Conservation (phyloP, 2,329 filamentous ascomycete species). For the Alternaria atra region DNA sequence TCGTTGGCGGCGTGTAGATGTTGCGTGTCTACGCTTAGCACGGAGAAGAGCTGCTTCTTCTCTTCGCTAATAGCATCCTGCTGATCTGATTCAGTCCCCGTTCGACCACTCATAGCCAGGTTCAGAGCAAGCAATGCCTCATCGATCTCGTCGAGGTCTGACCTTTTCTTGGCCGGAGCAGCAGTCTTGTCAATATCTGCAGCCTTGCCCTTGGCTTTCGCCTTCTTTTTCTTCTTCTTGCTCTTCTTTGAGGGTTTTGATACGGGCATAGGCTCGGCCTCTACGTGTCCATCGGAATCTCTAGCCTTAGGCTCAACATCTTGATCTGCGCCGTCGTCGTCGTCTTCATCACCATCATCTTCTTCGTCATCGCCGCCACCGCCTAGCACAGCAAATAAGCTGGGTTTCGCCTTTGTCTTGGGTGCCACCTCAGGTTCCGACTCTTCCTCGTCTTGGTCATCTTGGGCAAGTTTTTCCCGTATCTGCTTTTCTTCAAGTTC, state of each 20-base stretch:
- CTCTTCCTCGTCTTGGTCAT: conserved; percentile 46
- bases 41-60: conserved; percentile 59
- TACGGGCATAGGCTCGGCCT: conserved; percentile 33
- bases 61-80: conserved; percentile 46
- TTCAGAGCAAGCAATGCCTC: conserved; percentile 67
- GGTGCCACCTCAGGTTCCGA: conserved; percentile 51
- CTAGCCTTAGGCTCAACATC: conserved; percentile 40
- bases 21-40: conserved; percentile 71
- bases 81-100: conserved; percentile 27
- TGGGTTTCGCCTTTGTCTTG: conserved; percentile 48
- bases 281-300: conserved; percentile 35
- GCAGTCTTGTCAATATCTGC: conserved; percentile 27
- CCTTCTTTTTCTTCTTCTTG: conserved; percentile 71
- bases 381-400: conserved; percentile 58
- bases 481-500: conserved; percentile 67
- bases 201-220: conserved; percentile 61
- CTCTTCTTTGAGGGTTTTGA: conserved; percentile 53
- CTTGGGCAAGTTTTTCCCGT: conserved; percentile 51
- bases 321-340: conserved; percentile 40
- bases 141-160: conserved; percentile 71
- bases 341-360: conserved; percentile 48
- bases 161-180: conserved; percentile 34
- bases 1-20: conserved; percentile 89
- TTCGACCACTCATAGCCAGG: conserved; percentile 38
- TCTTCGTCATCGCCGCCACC: conserved; percentile 52